Conservation (phyloP, 306 rosid genomes). For the Malus orientalis region DNA sequence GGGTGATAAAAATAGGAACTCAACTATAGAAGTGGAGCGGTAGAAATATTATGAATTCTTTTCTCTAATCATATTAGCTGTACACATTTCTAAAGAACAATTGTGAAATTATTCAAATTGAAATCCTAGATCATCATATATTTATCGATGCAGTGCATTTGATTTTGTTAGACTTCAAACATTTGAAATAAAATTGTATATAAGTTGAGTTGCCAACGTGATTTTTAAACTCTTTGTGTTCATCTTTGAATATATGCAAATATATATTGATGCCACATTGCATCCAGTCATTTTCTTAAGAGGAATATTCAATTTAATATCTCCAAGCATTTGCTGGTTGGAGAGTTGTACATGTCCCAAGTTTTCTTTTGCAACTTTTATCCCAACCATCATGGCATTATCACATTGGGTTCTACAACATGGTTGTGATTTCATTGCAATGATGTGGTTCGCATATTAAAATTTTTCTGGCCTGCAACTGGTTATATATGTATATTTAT, state of each 20-base stretch:
- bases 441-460: too few species aligned
- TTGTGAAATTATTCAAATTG: not conserved
- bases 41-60: too few species aligned
- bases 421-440: not conserved
- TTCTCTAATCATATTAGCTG: not conserved
- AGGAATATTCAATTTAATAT: not conserved
- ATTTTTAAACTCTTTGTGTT: not conserved
- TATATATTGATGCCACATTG: not conserved
- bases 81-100: not conserved
- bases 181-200: not conserved
- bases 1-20: not conserved
- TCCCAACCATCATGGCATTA: not conserved
- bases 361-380: not conserved
- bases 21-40: not conserved
- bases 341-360: not conserved
- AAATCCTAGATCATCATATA: too few species aligned
- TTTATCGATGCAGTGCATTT: too few species aligned
- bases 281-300: not conserved
- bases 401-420: not conserved
- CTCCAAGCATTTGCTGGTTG: not conserved
- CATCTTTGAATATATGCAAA: not conserved
- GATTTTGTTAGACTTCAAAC: not conserved
- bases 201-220: not conserved
- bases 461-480: too few species aligned
- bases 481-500: too few species aligned